Conservation (phyloP, 78 protist species). For the Blattamonas nauphoetae region DNA sequence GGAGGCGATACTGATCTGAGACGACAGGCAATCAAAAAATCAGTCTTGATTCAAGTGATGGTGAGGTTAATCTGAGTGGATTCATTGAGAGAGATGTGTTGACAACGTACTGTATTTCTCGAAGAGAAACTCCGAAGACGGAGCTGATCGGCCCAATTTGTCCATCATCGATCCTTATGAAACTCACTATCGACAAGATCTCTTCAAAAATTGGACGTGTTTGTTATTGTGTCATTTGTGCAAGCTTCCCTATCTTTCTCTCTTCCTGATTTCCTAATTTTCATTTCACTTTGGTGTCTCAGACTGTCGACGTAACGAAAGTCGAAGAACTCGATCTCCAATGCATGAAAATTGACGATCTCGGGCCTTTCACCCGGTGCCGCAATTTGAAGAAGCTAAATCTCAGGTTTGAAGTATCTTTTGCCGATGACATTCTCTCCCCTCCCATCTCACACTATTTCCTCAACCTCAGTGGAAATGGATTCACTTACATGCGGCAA, state of each 20-base stretch:
- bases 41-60: too few species aligned
- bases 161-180: too few species aligned
- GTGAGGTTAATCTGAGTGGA: too few species aligned
- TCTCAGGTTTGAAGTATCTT: background rate
- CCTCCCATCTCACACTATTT: too few species aligned
- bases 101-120: too few species aligned
- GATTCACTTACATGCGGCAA: background rate
- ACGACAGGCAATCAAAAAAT: too few species aligned
- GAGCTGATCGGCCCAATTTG: too few species aligned
- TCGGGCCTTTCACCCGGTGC: background rate
- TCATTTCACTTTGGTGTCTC: background rate
- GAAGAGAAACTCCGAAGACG: too few species aligned
- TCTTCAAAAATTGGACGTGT: background rate
- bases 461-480: background rate
- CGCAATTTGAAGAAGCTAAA: background rate
- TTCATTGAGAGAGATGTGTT: too few species aligned
- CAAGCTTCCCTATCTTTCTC: background rate
- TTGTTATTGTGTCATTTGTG: background rate
- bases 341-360: background rate
- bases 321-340: background rate
- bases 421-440: too few species aligned
- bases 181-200: background rate
- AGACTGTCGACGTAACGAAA: background rate
- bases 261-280: background rate
- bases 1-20: too few species aligned